A percentile compares a stretch with the other conserved stretches of the same genome.
Evolutionary conservation across 768 basidiomycete genomes (phyloP).

Genomic region (Podaxis sp.): DNA sequence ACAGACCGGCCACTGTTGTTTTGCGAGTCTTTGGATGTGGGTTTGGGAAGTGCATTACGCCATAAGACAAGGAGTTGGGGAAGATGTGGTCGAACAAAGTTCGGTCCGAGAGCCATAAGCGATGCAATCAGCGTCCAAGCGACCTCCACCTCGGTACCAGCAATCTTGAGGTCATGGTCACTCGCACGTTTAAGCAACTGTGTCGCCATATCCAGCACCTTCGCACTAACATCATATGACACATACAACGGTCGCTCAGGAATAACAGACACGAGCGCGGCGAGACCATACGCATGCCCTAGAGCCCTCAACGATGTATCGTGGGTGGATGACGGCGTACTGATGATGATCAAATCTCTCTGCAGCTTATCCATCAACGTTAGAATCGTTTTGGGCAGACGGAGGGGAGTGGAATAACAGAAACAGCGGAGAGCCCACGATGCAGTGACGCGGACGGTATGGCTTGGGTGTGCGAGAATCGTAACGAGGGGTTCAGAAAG

Average conservation of each 20-base stretch:
- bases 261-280: constrained; percentile 83
- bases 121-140: constrained; percentile 93
- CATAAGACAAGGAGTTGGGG: constrained; percentile 94
- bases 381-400: constrained; percentile 77
- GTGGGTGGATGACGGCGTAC: constrained; percentile 67
- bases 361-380: constrained; percentile 79
- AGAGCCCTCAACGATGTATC: constrained; percentile 73
- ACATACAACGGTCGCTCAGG: constrained; percentile 90
- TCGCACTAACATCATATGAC: constrained; percentile 89
- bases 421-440: constrained; percentile 90
- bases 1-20: constrained; percentile 59
- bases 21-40: constrained; percentile 81
- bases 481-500: constrained; percentile 83
- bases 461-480: constrained; percentile 83
- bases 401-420: constrained; percentile 85
- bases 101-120: constrained; percentile 88
- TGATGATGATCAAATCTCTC: constrained; percentile 74
- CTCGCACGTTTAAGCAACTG: constrained; percentile 87
- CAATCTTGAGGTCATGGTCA: constrained; percentile 84
- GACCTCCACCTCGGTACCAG: constrained; percentile 84
- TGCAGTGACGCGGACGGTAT: constrained; percentile 82
- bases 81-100: constrained; percentile 91
- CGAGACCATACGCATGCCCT: constrained; percentile 89
- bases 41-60: constrained; percentile 96
- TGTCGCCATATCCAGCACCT: constrained; percentile 88